A percentile compares a stretch with the other conserved stretches of the same genome.
Conservation (phyloP, 352 stramenopile species). For the Thalassiosira livingstoniorum region DNA sequence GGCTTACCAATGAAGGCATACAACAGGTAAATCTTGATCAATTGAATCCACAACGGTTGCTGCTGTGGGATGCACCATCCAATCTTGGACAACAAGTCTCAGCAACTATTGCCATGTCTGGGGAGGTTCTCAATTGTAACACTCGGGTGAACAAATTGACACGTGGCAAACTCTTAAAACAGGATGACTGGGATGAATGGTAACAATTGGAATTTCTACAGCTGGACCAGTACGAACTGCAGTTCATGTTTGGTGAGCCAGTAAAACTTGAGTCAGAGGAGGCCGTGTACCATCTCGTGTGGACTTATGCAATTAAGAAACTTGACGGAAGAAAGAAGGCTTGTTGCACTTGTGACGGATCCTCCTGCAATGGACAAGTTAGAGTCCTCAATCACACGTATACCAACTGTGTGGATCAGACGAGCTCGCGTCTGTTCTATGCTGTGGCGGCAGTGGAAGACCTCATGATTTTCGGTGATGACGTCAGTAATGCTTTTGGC, state of each 20-base stretch:
- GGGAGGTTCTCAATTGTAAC: no score
- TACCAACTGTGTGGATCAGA: neutral
- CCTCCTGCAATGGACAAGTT: neutral
- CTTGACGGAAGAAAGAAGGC: neutral
- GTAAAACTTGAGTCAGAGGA: no score
- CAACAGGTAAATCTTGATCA: constrained; percentile 38
- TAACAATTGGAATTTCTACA: no score
- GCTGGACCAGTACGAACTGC: constrained; percentile 57
- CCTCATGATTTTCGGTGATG: no score
- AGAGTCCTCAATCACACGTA: neutral
- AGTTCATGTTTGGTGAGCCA: constrained; percentile 60
- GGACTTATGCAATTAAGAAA: no score
- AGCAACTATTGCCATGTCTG: no score
- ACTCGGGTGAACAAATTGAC: no score
- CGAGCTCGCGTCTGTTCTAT: neutral
- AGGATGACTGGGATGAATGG: no score
- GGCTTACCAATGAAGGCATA: constrained; percentile 31
- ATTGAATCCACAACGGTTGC: constrained; percentile 35
- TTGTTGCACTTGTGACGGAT: neutral
- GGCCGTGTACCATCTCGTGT: no score
- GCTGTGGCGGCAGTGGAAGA: neutral
- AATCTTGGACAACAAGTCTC: no score
- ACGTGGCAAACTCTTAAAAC: constrained; percentile 28
- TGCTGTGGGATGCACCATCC: no score
- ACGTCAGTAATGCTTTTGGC: no score